These are phyloP conservation scores for Malassezia nana DNA, from an alignment of 1,284 basidiomycete species.

Conservation along the genomic window DNA sequence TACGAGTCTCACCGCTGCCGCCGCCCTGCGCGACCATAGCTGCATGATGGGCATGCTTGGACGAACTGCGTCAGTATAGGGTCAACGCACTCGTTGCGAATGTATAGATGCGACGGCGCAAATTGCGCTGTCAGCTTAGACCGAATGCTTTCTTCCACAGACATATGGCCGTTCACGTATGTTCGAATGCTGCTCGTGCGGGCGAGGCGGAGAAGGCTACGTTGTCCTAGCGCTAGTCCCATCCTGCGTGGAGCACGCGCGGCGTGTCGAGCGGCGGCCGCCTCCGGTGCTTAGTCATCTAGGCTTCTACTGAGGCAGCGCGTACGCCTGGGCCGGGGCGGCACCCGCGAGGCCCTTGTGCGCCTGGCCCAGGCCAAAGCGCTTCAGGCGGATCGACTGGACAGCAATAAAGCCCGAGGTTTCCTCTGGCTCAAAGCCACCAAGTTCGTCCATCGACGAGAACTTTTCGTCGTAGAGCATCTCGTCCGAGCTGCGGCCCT, in stretches of 20 bases:
- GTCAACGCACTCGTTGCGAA: conserved; percentile 16
- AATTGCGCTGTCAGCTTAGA: conserved; percentile 8
- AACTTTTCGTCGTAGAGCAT: conserved; percentile 86
- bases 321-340: conserved; percentile 36
- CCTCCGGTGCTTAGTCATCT: background rate
- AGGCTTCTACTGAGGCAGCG: conserved; percentile 22
- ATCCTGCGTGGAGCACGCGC: background rate
- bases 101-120: conserved; percentile 11
- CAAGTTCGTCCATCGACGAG: conserved; percentile 98
- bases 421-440: conserved; percentile 65
- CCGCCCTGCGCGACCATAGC: conserved; percentile 47
- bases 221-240: background rate
- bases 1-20: conserved; percentile 42
- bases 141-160: conserved; percentile 15
- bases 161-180: background rate
- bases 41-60: conserved; percentile 45
- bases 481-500: conserved; percentile 80
- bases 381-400: conserved; percentile 42
- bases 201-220: background rate
- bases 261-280: background rate
- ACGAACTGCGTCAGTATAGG: conserved; percentile 4
- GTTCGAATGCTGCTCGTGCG: background rate
- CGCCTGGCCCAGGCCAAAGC: conserved; percentile 36
- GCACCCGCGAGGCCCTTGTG: conserved; percentile 36
- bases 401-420: conserved; percentile 46